These are phyloP conservation scores for Prosopis cineraria DNA, from an alignment of 306 rosid genomes.

Conservation along the genomic window DNA sequence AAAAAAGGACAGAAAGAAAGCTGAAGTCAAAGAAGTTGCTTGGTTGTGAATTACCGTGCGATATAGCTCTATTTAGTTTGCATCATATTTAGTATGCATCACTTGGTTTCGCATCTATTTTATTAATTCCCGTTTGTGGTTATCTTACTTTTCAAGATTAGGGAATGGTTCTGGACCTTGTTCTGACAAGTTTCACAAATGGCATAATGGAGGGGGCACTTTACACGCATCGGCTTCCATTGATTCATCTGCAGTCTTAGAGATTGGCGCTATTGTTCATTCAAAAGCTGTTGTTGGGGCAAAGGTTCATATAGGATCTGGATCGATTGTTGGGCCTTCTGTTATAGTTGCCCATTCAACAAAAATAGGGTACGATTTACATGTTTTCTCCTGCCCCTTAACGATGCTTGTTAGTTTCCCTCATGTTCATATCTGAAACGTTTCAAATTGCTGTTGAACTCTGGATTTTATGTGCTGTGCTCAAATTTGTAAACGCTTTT, in stretches of 20 bases:
- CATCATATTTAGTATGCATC: neutral
- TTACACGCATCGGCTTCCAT: conserved; percentile 68
- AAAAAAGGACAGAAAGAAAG: neutral
- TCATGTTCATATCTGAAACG: neutral
- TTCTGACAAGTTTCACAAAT: conserved; percentile 49
- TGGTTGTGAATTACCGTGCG: neutral
- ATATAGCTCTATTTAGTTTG: neutral
- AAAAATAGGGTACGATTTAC: conserved; percentile 57
- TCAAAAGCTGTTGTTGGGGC: conserved; percentile 61
- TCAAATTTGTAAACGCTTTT: neutral
- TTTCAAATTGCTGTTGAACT: conserved; percentile 1
- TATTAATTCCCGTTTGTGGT: conserved; percentile 20
- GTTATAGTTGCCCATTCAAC: conserved; percentile 69
- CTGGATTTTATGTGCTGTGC: neutral
- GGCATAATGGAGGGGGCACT: conserved; percentile 87
- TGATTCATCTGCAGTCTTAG: conserved; percentile 69
- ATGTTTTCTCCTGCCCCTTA: neutral
- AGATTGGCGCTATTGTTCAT: conserved; percentile 79
- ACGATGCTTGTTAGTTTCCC: neutral
- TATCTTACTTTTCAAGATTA: conserved; percentile 53
- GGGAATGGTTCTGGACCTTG: conserved; percentile 37
- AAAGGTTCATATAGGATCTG: conserved; percentile 66
- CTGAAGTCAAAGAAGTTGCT: neutral
- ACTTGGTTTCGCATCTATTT: neutral
- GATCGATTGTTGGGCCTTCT: conserved; percentile 78